Percentiles rank a stretch among this genome's conserved stretches.
Conservation (phyloP, 2,329 filamentous ascomycete genomes). For the Colletotrichum phormii region DNA sequence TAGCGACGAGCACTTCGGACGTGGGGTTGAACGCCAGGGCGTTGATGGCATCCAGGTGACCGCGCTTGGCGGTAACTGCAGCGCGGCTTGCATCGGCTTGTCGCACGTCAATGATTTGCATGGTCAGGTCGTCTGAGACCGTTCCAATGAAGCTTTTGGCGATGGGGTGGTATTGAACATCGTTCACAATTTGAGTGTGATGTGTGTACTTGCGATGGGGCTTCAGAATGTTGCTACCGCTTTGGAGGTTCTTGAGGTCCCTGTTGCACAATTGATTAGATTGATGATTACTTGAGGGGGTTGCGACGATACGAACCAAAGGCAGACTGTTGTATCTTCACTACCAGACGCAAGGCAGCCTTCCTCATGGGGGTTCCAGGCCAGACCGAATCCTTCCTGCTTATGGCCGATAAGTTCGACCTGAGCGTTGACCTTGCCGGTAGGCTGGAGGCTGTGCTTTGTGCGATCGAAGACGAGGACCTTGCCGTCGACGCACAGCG, state of each 20-base stretch:
- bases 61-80: slow-evolving; percentile 75
- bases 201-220: slow-evolving; percentile 84
- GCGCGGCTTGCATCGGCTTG: slow-evolving; percentile 73
- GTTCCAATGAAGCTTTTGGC: slow-evolving; percentile 88
- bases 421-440: slow-evolving; percentile 81
- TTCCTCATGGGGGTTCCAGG: slow-evolving; percentile 88
- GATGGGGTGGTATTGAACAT: slow-evolving; percentile 94
- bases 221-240: slow-evolving; percentile 75
- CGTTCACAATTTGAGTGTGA: slow-evolving; percentile 92
- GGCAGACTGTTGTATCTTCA: slow-evolving; percentile 89
- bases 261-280: slow-evolving; percentile 53
- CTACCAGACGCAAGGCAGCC: slow-evolving; percentile 90
- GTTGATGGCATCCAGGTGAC: slow-evolving; percentile 94
- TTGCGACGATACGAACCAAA: slow-evolving; percentile 73
- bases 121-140: slow-evolving; percentile 93
- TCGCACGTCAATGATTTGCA: slow-evolving; percentile 92
- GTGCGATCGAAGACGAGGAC: slow-evolving; percentile 96
- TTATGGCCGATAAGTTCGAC: slow-evolving; percentile 88
- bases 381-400: slow-evolving; percentile 90
- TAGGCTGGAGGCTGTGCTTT: slow-evolving; percentile 86
- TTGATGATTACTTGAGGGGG: not conserved
- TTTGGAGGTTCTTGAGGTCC: slow-evolving; percentile 83
- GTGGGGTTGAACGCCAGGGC: slow-evolving; percentile 94
- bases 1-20: slow-evolving; percentile 90
- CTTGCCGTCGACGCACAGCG: slow-evolving; percentile 86